Evolutionary conservation across 2,329 filamentous ascomycete species (phyloP), one percentile per base, ranked within the genome.

Genomic region (Cryphonectria parasitica): DNA sequence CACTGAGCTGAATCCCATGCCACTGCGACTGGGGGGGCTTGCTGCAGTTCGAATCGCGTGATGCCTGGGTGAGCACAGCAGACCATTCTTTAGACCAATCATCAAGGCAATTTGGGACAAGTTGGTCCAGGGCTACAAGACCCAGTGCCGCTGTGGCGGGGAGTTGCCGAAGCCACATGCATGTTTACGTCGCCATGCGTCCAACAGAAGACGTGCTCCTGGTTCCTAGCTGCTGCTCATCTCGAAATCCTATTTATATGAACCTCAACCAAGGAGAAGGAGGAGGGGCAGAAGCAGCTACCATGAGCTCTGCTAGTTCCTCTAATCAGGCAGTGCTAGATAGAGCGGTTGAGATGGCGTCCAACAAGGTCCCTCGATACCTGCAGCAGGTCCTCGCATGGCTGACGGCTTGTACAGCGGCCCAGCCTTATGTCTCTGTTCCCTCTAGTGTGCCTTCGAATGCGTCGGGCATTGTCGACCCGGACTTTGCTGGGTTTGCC

Each of bases 401-500:
- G 68, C 62, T 72, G 39, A 60, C 63, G 36, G 66, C 36, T 31
- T 66, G 54, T n/a, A 58, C 68, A 39, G 71, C 66, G n/a, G 71
- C 71, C 2, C 64, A 66, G 10, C 66, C 71, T 39, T 64, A 49
- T 34, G 61, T 72, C n/a, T 70, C 71, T 19, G 62, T 72, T n/a
- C 68, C 71, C 5, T 67, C 71, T 17, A 66, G 54, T 25, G 68
- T 68, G 7, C 69, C 71, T 22, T 52, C 66, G 17, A 68, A 71
- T 25, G 71, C 66, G 5, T 72, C 71, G 22, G 64, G 66, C 58
- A n/a, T 71, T 3, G 58, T 73, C 22, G 72, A 73, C 41, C 68
- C 71, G 7, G 71, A 77, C 68, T 80, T 80, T 69, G 75, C 74
- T 49, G 77, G 77, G 3, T 74, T 79, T 45, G 78, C 77, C 2